Evolutionary conservation across 345 rosid species (phyloP).

Genomic region (Eucalyptus marginata): DNA sequence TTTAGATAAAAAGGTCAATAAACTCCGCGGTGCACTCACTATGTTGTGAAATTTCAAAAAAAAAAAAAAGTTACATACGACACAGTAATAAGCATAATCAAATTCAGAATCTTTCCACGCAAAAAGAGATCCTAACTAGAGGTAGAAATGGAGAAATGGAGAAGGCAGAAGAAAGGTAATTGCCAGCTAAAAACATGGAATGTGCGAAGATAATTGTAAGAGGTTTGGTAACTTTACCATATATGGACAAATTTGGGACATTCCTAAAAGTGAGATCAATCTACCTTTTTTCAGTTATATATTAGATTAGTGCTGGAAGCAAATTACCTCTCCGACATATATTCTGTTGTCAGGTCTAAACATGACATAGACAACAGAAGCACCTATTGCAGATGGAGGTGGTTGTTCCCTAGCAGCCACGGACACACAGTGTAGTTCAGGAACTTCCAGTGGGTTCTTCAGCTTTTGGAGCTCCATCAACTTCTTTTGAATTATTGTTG

Average conservation of each 20-base stretch:
- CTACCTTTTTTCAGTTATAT: background rate
- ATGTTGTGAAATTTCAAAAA: background rate
- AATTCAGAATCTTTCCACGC: background rate
- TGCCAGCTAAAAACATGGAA: background rate
- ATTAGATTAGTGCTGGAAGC: background rate
- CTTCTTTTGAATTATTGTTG: conserved; percentile 39
- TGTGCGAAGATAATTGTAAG: background rate
- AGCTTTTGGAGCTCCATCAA: conserved; percentile 32
- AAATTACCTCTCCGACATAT: conserved; percentile 79
- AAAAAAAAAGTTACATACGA: background rate
- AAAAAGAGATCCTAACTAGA: background rate
- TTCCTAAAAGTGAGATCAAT: background rate
- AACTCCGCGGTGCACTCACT: background rate
- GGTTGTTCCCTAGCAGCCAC: conserved; percentile 80
- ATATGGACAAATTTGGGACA: background rate
- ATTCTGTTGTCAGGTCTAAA: conserved; percentile 58
- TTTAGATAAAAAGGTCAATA: background rate
- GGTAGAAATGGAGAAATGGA: background rate
- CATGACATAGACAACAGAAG: conserved; percentile 89
- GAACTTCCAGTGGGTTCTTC: conserved; percentile 13
- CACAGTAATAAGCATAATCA: background rate
- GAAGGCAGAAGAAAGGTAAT: background rate
- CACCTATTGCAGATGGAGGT: conserved; percentile 84
- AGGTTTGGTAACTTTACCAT: background rate
- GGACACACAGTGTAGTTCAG: conserved; percentile 27